A percentile compares a stretch with the other conserved stretches of the same genome.
phyloP scores from a whole-genome alignment of 2,329 filamentous ascomycete genomes.

The Sclerotinia trifoliorum region DNA sequence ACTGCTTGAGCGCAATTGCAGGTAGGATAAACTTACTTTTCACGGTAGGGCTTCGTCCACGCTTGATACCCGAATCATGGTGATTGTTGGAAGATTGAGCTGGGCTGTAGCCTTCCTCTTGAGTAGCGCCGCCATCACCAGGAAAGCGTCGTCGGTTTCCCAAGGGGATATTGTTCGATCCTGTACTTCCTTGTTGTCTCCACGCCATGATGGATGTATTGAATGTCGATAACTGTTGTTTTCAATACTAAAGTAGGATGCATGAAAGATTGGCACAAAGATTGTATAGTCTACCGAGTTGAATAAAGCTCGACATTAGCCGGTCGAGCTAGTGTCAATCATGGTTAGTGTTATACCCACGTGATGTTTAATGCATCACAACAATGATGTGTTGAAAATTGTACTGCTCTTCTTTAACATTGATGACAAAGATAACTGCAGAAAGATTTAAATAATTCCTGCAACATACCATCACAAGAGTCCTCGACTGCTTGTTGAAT shows the following conservation, averaged over 20 bases:
- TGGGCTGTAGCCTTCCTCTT: conserved; percentile 36
- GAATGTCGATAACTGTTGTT: background rate
- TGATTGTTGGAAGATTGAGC: conserved; percentile 28
- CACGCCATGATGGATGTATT: conserved; percentile 55
- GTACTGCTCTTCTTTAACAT: background rate
- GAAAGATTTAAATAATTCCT: background rate
- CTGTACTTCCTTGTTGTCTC: conserved; percentile 82
- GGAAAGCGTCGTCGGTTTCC: conserved; percentile 80
- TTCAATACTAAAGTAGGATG: background rate
- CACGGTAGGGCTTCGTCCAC: conserved; percentile 81
- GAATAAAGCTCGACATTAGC: background rate
- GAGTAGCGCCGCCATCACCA: conserved; percentile 50
- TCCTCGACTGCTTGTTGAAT: no score
- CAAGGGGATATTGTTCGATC: conserved; percentile 96
- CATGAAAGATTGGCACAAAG: background rate
- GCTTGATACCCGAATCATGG: conserved; percentile 57
- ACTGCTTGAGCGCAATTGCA: background rate
- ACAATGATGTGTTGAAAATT: background rate
- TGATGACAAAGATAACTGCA: background rate
- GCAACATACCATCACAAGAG: no score
- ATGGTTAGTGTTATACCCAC: rapidly evolving
- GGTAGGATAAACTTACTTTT: conserved; percentile 58
- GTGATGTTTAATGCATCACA: background rate
- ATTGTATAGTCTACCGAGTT: conserved; percentile 10
- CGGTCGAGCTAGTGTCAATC: background rate